A percentile compares a stretch with the other conserved stretches of the same genome.
Conservation (phyloP, 176 grass and related monocot genomes). For the Oryza rufipogon region DNA sequence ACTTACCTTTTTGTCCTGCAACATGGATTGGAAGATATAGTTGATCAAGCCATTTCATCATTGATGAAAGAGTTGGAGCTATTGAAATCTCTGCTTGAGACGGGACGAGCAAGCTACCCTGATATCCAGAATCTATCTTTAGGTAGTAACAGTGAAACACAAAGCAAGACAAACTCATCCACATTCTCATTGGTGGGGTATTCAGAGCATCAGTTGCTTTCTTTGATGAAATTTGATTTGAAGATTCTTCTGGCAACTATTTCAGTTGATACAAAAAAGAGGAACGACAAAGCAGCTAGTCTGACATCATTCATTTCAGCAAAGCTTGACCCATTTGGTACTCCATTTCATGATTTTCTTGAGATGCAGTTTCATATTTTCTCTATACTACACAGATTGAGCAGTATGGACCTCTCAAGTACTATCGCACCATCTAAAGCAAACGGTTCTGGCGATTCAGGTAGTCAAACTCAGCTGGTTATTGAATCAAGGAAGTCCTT, state of each 20-base stretch:
- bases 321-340: constrained; percentile 76
- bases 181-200: constrained; percentile 35
- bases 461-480: constrained; percentile 33
- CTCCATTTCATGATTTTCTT: constrained; percentile 62
- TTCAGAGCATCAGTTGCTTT: constrained; percentile 80
- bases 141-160: constrained; percentile 40
- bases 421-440: constrained; percentile 50
- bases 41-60: constrained; percentile 64
- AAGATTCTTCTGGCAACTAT: constrained; percentile 72
- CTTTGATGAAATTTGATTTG: constrained; percentile 90
- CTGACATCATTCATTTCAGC: constrained; percentile 69
- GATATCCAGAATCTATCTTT: constrained; percentile 49
- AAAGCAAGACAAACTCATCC: constrained; percentile 29
- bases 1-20: constrained; percentile 90
- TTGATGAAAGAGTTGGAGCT: constrained; percentile 79
- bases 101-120: constrained; percentile 47
- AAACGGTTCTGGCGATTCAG: constrained; percentile 39
- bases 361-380: constrained; percentile 90
- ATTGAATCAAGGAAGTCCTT: constrained; percentile 35
- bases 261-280: constrained; percentile 55
- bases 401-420: constrained; percentile 72
- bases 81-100: constrained; percentile 70
- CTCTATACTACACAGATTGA: constrained; percentile 72
- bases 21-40: constrained; percentile 70
- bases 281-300: constrained; percentile 57